A percentile compares a stretch with the other conserved stretches of the same genome.
These are phyloP conservation scores for Colletotrichum sp. DNA, from an alignment of 2,329 filamentous ascomycete genomes.

Conservation along the genomic window DNA sequence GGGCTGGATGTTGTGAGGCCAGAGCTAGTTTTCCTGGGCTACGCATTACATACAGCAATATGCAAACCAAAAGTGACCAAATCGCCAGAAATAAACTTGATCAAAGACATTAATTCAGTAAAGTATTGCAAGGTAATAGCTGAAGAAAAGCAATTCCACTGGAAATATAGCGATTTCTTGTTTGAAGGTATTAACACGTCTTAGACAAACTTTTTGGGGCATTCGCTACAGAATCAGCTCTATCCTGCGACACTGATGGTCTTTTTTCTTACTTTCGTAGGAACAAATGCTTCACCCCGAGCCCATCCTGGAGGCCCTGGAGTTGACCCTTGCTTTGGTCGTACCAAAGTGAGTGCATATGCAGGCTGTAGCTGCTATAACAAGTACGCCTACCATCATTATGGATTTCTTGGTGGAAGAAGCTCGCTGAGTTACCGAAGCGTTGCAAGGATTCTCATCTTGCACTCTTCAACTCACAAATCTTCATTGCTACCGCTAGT, in stretches of 20 bases:
- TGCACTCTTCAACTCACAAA: not conserved
- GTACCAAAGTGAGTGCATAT: not conserved
- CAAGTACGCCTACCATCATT: not conserved
- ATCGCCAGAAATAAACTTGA: not conserved
- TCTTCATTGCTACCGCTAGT: not conserved
- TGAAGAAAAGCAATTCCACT: not conserved
- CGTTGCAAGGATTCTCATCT: not conserved
- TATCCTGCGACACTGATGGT: not conserved
- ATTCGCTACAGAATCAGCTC: not conserved
- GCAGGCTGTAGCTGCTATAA: not conserved
- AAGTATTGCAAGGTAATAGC: not conserved
- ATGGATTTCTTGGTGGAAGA: rapidly evolving
- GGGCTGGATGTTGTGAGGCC: not conserved
- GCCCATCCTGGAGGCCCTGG: not conserved
- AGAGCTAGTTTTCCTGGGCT: not conserved
- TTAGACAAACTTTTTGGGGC: not conserved
- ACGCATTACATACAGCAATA: not conserved
- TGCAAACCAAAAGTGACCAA: not conserved
- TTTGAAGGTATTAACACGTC: not conserved
- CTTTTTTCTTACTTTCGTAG: not conserved
- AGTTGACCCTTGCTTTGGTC: not conserved
- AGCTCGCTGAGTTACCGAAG: not conserved
- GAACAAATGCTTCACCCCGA: not conserved
- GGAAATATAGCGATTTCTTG: not conserved
- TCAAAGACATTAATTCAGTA: not conserved